Evolutionary conservation across 2,329 filamentous ascomycete species (phyloP), one percentile per base, ranked within the genome.

Genomic region (Pseudopyricularia cyperi): DNA sequence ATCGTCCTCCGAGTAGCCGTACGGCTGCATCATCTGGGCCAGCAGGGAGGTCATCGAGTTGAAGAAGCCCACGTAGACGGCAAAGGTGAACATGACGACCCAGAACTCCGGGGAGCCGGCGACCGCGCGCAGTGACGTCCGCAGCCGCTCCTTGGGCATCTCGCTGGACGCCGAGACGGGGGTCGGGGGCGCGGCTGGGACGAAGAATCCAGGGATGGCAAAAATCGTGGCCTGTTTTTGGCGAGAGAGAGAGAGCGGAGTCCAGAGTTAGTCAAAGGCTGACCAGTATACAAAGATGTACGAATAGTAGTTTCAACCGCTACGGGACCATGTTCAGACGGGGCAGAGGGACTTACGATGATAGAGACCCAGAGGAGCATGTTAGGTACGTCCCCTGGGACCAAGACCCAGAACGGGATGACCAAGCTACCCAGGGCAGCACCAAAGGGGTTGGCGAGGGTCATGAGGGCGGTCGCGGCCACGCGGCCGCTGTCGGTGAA

Each of bases 41-140:
- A 97, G 75, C 1, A 97, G 79, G 2, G 86, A 86, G 49, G 89
- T 94, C 58, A 90, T 73, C 58, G 85, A 85, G 74, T 97, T 97
- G 81, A 98, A 98, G 71, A 93, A 84, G 60, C 86, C 89, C 55
- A 95, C 87, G 66, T 89, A 95, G 60, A 90, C 68, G 57, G 79
- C 71, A 68, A 91, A 97, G n/a, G 90, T 84, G 54, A 90, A 61
- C 55, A 90, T 71, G 57, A 96, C 68, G 56, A 95, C 76, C 76
- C 83, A 95, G 67, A 95, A 85, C 63, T 91, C 83, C 17, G 77
- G 71, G 5, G 80, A 86, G 32, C 62, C 64, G 47, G 75, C 62
- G 46, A 90, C 66, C 17, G 77, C 75, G 7, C 70, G 62, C 24
- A 79, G 55, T 3, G 68, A 88, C 55, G 57, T 73, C 62, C 65